Conservation (phyloP, 1,284 basidiomycete genomes). For the Taiwanofungus camphoratus region DNA sequence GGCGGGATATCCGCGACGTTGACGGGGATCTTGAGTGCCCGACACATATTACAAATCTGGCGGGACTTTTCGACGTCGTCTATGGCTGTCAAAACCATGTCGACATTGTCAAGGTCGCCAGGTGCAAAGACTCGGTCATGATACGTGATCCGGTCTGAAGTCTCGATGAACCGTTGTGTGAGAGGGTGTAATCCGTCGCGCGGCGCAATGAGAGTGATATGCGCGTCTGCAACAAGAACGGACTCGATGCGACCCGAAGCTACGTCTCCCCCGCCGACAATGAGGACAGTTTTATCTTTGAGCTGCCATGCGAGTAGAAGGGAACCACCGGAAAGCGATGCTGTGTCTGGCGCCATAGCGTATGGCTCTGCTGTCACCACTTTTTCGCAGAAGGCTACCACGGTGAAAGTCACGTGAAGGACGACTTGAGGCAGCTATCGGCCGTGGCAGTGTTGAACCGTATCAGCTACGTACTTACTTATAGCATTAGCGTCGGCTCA, state of each 20-base stretch:
- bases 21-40: constrained; percentile 73
- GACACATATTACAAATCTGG: constrained; percentile 68
- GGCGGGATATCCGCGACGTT: constrained; percentile 97
- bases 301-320: constrained; percentile 87
- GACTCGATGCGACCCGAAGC: constrained; percentile 75
- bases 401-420: too few species aligned
- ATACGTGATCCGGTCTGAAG: constrained; percentile 59
- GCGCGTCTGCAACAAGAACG: constrained; percentile 57
- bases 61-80: constrained; percentile 77
- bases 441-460: too few species aligned
- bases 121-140: constrained; percentile 60
- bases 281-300: constrained; percentile 72
- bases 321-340: constrained; percentile 47
- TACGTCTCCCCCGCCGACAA: constrained; percentile 88
- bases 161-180: constrained; percentile 47
- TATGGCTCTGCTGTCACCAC: too few species aligned
- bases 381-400: too few species aligned
- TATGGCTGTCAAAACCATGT: constrained; percentile 94
- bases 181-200: constrained; percentile 54
- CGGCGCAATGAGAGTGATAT: constrained; percentile 62
- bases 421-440: too few species aligned
- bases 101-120: constrained; percentile 57
- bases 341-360: too few species aligned
- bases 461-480: too few species aligned
- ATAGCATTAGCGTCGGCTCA: too few species aligned